Conservation (phyloP, 495 filamentous ascomycete genomes). For the Cudoniella acicularis region DNA sequence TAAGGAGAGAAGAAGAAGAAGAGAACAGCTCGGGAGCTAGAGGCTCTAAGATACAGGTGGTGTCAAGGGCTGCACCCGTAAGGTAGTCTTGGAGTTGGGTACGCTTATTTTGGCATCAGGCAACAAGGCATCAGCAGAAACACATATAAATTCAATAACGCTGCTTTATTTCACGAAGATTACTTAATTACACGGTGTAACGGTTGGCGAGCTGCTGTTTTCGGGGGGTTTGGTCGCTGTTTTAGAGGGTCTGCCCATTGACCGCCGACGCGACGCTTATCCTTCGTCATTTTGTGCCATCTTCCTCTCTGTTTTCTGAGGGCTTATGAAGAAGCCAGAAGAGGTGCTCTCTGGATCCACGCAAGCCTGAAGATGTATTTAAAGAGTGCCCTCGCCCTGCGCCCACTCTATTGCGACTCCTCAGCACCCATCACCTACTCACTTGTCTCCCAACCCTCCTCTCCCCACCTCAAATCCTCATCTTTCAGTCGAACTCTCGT, state of each 20-base stretch:
- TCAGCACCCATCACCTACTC: slow-evolving; percentile 15
- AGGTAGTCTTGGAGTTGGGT: no score
- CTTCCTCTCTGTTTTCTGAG: slow-evolving; percentile 29
- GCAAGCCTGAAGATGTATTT: slow-evolving; percentile 12
- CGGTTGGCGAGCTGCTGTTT: slow-evolving; percentile 8
- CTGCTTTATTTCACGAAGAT: no score
- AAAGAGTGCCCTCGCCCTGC: slow-evolving; percentile 8
- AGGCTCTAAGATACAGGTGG: no score
- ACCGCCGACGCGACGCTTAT: neutral
- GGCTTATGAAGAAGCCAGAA: slow-evolving; percentile 26
- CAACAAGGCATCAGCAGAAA: no score
- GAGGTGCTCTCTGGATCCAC: slow-evolving; percentile 20
- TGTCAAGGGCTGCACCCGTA: no score
- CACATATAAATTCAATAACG: no score
- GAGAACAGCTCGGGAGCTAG: no score
- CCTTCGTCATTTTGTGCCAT: slow-evolving; percentile 17
- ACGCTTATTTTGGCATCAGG: no score
- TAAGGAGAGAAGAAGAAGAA: no score
- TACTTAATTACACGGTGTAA: slow-evolving; percentile 10
- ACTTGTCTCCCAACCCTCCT: slow-evolving; percentile 6
- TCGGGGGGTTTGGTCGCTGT: slow-evolving; percentile 8
- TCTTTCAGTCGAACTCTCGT: slow-evolving; percentile 6
- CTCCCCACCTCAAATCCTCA: slow-evolving; percentile 12
- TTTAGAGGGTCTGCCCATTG: slow-evolving; percentile 11
- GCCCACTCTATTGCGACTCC: slow-evolving; percentile 12